phyloP scores from a whole-genome alignment of 139 green algal species.

The Closterium sp. region DNA sequence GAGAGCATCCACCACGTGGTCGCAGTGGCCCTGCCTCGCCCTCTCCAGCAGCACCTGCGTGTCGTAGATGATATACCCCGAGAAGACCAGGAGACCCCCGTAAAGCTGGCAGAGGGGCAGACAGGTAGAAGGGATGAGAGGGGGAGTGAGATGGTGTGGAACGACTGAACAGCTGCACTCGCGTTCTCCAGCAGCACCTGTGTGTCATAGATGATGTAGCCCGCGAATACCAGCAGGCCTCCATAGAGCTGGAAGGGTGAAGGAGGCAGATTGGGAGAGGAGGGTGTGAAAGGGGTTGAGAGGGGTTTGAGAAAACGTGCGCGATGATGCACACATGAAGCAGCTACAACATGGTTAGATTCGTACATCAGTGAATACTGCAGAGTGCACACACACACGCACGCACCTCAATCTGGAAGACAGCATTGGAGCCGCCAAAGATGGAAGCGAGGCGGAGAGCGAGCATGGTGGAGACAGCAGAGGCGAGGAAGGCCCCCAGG shows the following conservation, averaged over 20 bases:
- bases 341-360: no score
- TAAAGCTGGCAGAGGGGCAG: slow-evolving; percentile 33
- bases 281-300: no score
- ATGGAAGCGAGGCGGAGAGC: slow-evolving; percentile 31
- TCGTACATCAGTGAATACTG: no score
- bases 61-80: slow-evolving; percentile 48
- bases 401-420: slow-evolving; percentile 49
- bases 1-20: slow-evolving; percentile 38
- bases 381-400: not conserved
- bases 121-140: not conserved
- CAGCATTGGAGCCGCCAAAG: slow-evolving; percentile 17
- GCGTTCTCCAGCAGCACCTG: slow-evolving; percentile 50
- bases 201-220: slow-evolving; percentile 52
- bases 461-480: slow-evolving; percentile 35
- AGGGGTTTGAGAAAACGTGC: no score
- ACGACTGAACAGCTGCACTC: not conserved
- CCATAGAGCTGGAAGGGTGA: slow-evolving; percentile 38
- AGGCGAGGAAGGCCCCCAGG: slow-evolving; percentile 43
- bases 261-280: no score
- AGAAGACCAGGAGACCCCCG: slow-evolving; percentile 46
- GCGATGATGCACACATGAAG: no score
- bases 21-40: slow-evolving; percentile 16
- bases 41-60: slow-evolving; percentile 53
- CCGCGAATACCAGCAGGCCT: slow-evolving; percentile 45
- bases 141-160: not conserved